These are phyloP conservation scores for Hygrocybe coccinea DNA, from an alignment of 768 basidiomycete genomes.

Conservation along the genomic window DNA sequence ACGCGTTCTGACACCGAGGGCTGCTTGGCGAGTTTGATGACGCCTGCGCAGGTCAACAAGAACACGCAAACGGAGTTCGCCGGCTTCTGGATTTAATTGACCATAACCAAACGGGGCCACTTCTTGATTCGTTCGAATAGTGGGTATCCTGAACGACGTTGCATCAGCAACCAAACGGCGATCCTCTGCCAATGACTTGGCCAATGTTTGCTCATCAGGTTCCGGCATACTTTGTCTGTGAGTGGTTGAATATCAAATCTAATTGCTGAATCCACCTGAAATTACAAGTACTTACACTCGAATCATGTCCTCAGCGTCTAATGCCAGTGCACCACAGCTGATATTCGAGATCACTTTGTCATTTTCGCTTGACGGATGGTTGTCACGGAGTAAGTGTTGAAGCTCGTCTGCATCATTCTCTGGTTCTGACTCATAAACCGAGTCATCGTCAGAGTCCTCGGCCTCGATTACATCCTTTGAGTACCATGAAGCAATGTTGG, in stretches of 20 bases:
- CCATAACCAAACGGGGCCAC: no score
- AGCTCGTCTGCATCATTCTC: slow-evolving; percentile 5
- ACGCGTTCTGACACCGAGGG: slow-evolving; percentile 4
- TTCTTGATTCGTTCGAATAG: no score
- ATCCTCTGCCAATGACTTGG: no score
- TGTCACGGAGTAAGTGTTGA: not conserved
- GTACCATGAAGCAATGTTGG: not conserved
- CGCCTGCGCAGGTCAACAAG: slow-evolving; percentile 10
- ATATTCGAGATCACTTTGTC: not conserved
- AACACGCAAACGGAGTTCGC: no score
- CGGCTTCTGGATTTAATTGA: no score
- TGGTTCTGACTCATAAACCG: not conserved
- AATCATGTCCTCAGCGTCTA: slow-evolving; percentile 11
- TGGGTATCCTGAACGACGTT: no score
- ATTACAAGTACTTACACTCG: slow-evolving; percentile 4
- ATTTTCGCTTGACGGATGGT: not conserved
- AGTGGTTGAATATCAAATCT: not conserved
- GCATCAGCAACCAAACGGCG: no score
- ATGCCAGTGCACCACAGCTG: slow-evolving; percentile 2
- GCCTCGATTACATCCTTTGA: not conserved
- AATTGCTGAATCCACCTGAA: not conserved
- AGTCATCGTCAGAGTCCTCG: not conserved
- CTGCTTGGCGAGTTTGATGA: slow-evolving; percentile 14
- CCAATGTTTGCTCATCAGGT: no score
- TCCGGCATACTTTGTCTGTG: not conserved